Conservation (phyloP, 2,329 filamentous ascomycete species). For the Plenodomus biglobosus region DNA sequence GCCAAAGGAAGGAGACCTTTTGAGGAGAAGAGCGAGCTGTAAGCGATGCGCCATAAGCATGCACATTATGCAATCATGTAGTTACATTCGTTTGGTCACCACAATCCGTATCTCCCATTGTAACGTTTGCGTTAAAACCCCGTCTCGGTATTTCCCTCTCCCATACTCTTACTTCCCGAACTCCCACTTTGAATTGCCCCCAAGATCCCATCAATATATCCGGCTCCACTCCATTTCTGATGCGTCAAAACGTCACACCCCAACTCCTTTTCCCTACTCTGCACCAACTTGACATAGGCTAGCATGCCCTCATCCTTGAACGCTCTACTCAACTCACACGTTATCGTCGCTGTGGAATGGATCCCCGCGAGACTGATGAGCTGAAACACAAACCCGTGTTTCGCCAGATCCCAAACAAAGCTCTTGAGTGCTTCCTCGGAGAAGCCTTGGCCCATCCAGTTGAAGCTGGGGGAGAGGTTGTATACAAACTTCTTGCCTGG, state of each 20-base stretch:
- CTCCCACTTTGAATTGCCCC: slow-evolving; percentile 90
- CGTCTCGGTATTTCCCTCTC: slow-evolving; percentile 85
- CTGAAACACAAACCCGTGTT: slow-evolving; percentile 73
- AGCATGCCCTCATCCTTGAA: slow-evolving; percentile 95
- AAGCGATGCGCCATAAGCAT: neutral
- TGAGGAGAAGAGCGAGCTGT: slow-evolving; percentile 33
- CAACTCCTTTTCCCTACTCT: slow-evolving; percentile 84
- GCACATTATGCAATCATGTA: neutral
- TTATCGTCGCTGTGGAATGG: slow-evolving; percentile 65
- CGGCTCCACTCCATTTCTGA: slow-evolving; percentile 79
- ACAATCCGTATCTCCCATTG: neutral
- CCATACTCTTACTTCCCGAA: slow-evolving; percentile 89
- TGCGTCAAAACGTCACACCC: slow-evolving; percentile 92
- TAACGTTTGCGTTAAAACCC: slow-evolving; percentile 14
- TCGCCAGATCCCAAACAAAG: slow-evolving; percentile 95
- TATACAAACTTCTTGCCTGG: slow-evolving; percentile 92
- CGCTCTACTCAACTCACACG: slow-evolving; percentile 71
- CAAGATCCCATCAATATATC: slow-evolving; percentile 84
- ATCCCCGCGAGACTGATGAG: slow-evolving; percentile 65
- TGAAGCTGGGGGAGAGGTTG: slow-evolving; percentile 95
- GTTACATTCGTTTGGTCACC: neutral
- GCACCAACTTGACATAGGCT: slow-evolving; percentile 93
- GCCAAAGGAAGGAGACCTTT: slow-evolving; percentile 53
- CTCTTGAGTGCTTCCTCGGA: slow-evolving; percentile 76
- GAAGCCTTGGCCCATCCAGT: slow-evolving; percentile 97